These are phyloP conservation scores for Xylariaceae sp. DNA, from an alignment of 2,329 filamentous ascomycete genomes.

Conservation along the genomic window DNA sequence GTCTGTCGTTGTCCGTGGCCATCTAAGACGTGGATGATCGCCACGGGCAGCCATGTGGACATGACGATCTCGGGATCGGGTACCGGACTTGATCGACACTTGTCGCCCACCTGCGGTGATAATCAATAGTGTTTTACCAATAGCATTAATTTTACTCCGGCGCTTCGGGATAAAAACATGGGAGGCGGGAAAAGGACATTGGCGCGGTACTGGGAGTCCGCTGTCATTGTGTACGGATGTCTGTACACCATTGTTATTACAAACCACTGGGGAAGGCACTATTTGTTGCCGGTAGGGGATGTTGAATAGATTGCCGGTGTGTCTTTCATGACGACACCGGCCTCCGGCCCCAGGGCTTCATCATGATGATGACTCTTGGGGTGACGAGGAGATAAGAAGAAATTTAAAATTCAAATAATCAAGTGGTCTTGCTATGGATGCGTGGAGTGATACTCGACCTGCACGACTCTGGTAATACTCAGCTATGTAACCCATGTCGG, in stretches of 20 bases:
- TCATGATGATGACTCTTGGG: neutral
- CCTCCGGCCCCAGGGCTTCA: conserved; percentile 8
- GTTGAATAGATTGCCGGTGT: neutral
- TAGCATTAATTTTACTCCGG: conserved; percentile 14
- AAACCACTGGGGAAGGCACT: conserved; percentile 1
- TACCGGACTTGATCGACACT: conserved; percentile 3
- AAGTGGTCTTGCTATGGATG: no score
- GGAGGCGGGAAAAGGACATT: conserved; percentile 3
- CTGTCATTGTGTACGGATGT: neutral
- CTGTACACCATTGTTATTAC: conserved; percentile 2
- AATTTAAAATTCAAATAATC: conserved; percentile 1
- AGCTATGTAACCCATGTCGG: no score
- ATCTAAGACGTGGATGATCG: no score
- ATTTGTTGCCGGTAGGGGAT: neutral
- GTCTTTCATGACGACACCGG: conserved; percentile 1
- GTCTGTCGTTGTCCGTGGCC: no score
- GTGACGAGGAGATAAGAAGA: conserved; percentile 8
- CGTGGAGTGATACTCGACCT: no score
- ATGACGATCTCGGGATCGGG: neutral
- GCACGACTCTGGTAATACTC: no score
- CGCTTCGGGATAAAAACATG: conserved; percentile 5
- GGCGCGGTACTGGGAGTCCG: neutral
- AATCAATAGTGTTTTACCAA: conserved; percentile 19
- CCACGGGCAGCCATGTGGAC: conserved; percentile 11
- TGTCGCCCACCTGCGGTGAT: conserved; percentile 9